Evolutionary conservation across 345 rosid species (phyloP), one percentile per base, ranked within the genome.

Genomic region (Salix arbutifolia): DNA sequence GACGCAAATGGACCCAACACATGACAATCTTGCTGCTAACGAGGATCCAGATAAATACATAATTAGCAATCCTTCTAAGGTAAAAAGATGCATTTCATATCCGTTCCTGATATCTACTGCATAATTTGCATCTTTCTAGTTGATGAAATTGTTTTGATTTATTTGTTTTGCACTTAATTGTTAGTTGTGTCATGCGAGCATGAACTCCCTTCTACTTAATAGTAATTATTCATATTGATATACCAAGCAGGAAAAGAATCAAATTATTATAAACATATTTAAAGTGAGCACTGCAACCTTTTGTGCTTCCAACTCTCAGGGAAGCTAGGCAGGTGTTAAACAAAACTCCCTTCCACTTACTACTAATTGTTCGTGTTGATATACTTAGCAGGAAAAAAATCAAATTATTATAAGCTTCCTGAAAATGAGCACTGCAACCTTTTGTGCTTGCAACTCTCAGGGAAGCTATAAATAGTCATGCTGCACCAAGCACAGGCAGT

Each of bases 11-110:
- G 68, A 67, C 65, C 68, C 44, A 65, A 16, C 71, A n/a, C 74
- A 64, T 69, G 78, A 58, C 14, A 72, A 53, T 18, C 28, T 78
- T 8, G 50, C 8, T 42, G 65, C 70, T 40, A 69, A 42, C 30
- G 46, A 56, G 72, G 37, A 75, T 76, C 48, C 60, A 50, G 61
- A 70, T 35, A 66, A 75, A 17, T 70, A 72, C 72, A 70, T 81
- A 71, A 37, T 70, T 40, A 56, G 72, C 66, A 78, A 71, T 75
- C 78, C 61, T 23, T 81, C 78, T 71, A 86, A 68, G 67, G 60
- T 79, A 68, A 75, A 61, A 71, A 82, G 68, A 58, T 58, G 64
- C 28, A n/a, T 10, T 26, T 58, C 28, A 23, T 58, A 11, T 56
- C 11, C 23, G 28, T n/a, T 56, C 4, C 23, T 26, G 23, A 56